Conservation (phyloP, 495 filamentous ascomycete species). For the Aspergillus ellipticus region DNA sequence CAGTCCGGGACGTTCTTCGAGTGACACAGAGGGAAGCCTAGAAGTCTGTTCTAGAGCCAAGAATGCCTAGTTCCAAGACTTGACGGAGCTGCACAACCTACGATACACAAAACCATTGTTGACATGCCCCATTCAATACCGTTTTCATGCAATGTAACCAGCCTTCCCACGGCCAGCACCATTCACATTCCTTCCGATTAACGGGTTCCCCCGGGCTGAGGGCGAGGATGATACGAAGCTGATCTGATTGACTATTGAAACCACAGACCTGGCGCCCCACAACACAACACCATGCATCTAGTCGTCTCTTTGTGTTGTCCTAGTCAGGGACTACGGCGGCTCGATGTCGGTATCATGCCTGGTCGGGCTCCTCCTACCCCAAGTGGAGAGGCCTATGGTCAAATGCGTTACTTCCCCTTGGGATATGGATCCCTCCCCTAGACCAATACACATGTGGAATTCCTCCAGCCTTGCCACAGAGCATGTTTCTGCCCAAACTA, state of each 20-base stretch:
- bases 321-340: neutral
- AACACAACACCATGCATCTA: neutral
- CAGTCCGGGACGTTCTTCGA: neutral
- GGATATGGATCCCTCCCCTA: neutral
- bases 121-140: slow-evolving; percentile 3
- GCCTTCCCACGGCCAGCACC: slow-evolving; percentile 5
- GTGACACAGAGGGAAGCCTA: slow-evolving; percentile 3
- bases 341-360: neutral
- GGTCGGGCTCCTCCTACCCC: neutral
- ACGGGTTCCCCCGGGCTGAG: neutral
- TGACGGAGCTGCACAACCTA: neutral
- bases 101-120: slow-evolving; percentile 7
- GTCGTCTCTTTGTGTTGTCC: neutral
- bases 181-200: slow-evolving; percentile 1
- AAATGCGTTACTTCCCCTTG: neutral
- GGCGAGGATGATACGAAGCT: neutral
- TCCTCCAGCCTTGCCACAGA: neutral
- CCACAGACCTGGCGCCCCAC: neutral
- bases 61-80: neutral
- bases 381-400: neutral
- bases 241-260: neutral
- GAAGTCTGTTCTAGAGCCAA: neutral
- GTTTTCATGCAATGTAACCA: slow-evolving; percentile 17
- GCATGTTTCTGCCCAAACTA: neutral
- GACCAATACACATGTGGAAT: neutral